Percentiles rank a stretch among this genome's conserved stretches.
These are phyloP conservation scores for Schwanniomyces polymorphus DNA, from an alignment of 805 yeast species.

Conservation along the genomic window DNA sequence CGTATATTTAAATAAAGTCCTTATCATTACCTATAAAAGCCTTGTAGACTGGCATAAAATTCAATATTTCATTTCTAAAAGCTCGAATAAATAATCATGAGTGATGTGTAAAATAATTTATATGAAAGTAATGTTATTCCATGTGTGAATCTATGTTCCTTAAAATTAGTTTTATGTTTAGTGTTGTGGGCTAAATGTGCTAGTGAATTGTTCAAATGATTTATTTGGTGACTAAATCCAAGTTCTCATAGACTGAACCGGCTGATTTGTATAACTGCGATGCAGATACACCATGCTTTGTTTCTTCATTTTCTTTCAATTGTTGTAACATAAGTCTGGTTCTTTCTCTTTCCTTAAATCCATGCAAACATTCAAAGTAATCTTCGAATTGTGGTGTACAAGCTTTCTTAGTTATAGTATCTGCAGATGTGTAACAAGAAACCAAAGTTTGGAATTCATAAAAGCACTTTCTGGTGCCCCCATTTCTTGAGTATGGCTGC, in stretches of 20 bases:
- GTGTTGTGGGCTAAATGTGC: background rate
- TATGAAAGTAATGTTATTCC: background rate
- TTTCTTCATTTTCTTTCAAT: constrained; percentile 43
- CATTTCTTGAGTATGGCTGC: constrained; percentile 49
- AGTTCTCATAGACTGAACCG: constrained; percentile 42
- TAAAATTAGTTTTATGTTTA: background rate
- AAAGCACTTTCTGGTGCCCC: constrained; percentile 49
- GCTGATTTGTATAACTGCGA: constrained; percentile 43
- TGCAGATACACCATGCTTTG: constrained; percentile 40
- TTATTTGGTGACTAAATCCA: constrained; percentile 32
- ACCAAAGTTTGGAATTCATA: constrained; percentile 46
- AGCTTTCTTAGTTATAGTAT: constrained; percentile 39
- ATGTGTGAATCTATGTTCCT: background rate
- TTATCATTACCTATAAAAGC: background rate
- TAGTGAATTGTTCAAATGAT: background rate
- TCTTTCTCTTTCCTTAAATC: constrained; percentile 46
- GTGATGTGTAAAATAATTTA: background rate
- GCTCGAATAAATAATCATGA: background rate
- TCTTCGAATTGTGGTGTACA: constrained; percentile 46
- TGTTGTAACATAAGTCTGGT: constrained; percentile 46
- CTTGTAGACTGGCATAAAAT: background rate
- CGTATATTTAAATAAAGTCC: background rate
- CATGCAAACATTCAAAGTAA: constrained; percentile 49
- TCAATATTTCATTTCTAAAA: background rate
- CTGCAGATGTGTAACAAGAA: constrained; percentile 47